These are phyloP conservation scores for Eimeria zaria DNA, from an alignment of 169 alveolate species.

Conservation along the genomic window DNA sequence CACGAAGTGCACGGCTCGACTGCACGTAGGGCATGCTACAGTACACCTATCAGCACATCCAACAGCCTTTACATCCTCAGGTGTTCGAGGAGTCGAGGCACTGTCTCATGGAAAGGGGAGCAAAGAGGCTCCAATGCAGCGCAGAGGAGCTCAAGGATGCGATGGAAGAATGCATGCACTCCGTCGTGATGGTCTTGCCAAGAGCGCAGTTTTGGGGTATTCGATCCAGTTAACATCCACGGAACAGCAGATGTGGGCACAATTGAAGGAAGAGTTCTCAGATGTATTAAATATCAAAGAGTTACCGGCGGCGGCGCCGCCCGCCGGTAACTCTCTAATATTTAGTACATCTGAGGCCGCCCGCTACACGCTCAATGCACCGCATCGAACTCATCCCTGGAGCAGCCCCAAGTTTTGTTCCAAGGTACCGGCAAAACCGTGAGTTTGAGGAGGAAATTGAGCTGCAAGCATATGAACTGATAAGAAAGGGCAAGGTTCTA, in stretches of 20 bases:
- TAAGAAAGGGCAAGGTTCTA: neutral
- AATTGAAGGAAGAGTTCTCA: neutral
- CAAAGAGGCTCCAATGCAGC: neutral
- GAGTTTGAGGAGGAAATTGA: neutral
- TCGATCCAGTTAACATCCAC: neutral
- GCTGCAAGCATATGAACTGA: neutral
- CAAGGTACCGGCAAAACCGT: neutral
- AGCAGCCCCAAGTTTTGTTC: neutral
- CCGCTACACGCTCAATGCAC: too few relatives aligned
- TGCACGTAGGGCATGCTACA: too few relatives aligned
- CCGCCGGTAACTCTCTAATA: too few relatives aligned
- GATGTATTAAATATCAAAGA: neutral
- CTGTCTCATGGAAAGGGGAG: neutral
- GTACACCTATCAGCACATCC: too few relatives aligned
- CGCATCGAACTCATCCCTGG: neutral
- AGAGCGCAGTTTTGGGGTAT: neutral
- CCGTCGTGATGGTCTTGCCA: neutral
- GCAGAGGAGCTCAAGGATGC: neutral
- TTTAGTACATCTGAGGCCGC: too few relatives aligned
- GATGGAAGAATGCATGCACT: neutral
- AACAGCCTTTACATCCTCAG: neutral
- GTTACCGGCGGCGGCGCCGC: neutral
- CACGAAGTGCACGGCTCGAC: too few relatives aligned
- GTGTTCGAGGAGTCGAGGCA: neutral
- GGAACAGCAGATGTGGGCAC: neutral